These are phyloP conservation scores for Chaetomiaceae sp. DNA, from an alignment of 2,329 filamentous ascomycete genomes.

Conservation along the genomic window DNA sequence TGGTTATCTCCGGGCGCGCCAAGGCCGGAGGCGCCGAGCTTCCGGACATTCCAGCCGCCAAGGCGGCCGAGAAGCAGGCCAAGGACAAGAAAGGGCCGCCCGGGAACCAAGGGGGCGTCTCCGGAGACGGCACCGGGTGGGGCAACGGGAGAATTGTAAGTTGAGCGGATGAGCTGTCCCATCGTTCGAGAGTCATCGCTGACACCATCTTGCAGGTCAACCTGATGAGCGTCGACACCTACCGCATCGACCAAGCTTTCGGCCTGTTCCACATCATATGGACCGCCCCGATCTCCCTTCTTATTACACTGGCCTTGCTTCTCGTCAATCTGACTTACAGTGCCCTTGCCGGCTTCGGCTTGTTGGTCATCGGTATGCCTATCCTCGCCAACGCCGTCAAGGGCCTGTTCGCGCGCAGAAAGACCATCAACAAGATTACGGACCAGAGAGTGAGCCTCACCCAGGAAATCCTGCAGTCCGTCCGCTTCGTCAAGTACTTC, in stretches of 20 bases:
- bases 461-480: slow-evolving; percentile 84
- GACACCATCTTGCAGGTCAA: slow-evolving; percentile 47
- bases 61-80: slow-evolving; percentile 35
- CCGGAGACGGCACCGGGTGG: slow-evolving; percentile 75
- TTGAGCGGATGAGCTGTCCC: background rate
- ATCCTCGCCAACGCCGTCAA: slow-evolving; percentile 71
- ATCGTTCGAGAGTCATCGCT: background rate
- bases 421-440: slow-evolving; percentile 84
- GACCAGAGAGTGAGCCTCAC: slow-evolving; percentile 87
- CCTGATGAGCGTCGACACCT: slow-evolving; percentile 91
- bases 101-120: slow-evolving; percentile 42
- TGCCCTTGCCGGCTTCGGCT: slow-evolving; percentile 77
- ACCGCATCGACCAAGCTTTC: slow-evolving; percentile 81
- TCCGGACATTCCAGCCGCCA: slow-evolving; percentile 43
- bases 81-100: slow-evolving; percentile 34
- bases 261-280: slow-evolving; percentile 89
- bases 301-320: slow-evolving; percentile 74
- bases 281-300: slow-evolving; percentile 72
- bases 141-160: slow-evolving; percentile 73
- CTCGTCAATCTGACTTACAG: slow-evolving; percentile 86
- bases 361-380: slow-evolving; percentile 73
- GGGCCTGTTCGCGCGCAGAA: slow-evolving; percentile 67
- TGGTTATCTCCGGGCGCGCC: slow-evolving; percentile 81
- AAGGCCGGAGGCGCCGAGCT: slow-evolving; percentile 69
- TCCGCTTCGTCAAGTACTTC: slow-evolving; percentile 94